Evolutionary conservation across 768 basidiomycete species (phyloP), one percentile per base, ranked within the genome.

Genomic region (Solioccasus polychromus): DNA sequence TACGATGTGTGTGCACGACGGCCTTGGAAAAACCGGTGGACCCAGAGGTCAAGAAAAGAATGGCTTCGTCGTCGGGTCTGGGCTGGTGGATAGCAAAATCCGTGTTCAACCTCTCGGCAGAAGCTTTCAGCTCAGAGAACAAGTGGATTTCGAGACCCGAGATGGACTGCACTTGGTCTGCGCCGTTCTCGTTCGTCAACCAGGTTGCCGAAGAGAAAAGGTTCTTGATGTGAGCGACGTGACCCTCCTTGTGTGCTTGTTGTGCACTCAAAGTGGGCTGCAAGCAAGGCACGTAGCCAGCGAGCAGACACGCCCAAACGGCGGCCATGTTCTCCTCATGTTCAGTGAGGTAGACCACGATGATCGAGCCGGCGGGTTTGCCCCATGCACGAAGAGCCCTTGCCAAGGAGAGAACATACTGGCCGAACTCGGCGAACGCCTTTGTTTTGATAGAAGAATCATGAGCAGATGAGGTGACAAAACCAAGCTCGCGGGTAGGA

Each of bases 1-100:
- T 70, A 2, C 64, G 63, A 46, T 74, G 73, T 1, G 65, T 63
- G 47, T 73, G 62, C 5, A 62, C 64, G 30, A 70, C 73, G 1
- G 63, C 73, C 53, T 73, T 74, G 17, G 73, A 70, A 45, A 73
- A 71, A 2, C 72, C 72, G 5, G 72, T 73, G 0, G 72, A 74
- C 0, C 72, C 72, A 5, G 72, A 73, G 2, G 72, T 74, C 51
- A 74, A 50, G 52, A 67, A 67, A 5, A 65, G 53, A 30, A 65
- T 61, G 5, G 64, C 63, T 17, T 65, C 65, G n/a, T 65, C 54
- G 25, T 65, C 63, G n/a, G 61, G 43, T 25, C 51, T 47, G 2
- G 58, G 50, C 18, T 50, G 34, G 35, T 60, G 54, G 14, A 41
- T 53, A 17, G 25, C 38, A 34, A 61, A 65, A 25, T 57, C 48